A percentile compares a stretch with the other conserved stretches of the same genome.
phyloP scores from a whole-genome alignment of 1,139 yeast genomes.

The Kodamaea sp. region DNA sequence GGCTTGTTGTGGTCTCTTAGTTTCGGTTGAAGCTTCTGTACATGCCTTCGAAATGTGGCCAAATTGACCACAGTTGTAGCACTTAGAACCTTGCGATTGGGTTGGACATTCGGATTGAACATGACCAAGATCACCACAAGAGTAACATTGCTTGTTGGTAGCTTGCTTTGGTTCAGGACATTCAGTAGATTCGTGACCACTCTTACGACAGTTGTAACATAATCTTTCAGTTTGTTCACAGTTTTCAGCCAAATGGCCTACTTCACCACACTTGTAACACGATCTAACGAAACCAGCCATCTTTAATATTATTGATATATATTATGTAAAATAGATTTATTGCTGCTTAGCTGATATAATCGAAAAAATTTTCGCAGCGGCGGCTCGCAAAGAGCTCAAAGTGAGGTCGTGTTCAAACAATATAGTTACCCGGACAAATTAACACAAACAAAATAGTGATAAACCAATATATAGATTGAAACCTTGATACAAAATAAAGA shows the following conservation, averaged over 20 bases:
- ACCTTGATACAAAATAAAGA: neutral
- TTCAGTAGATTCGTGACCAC: conserved; percentile 86
- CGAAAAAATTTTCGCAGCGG: neutral
- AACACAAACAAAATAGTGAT: neutral
- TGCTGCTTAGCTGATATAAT: neutral
- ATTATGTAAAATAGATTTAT: neutral
- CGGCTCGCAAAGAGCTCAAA: no score
- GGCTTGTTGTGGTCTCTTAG: conserved; percentile 13
- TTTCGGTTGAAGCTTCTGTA: conserved; percentile 27
- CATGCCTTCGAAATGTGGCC: conserved; percentile 85
- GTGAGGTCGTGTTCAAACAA: conserved; percentile 1
- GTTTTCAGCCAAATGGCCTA: conserved; percentile 87
- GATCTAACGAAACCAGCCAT: conserved; percentile 78
- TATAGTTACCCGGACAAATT: conserved; percentile 12
- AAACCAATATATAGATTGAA: neutral
- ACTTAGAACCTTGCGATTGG: conserved; percentile 47
- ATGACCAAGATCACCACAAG: conserved; percentile 74
- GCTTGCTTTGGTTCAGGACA: conserved; percentile 86
- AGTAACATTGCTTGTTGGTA: conserved; percentile 83
- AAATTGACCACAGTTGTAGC: conserved; percentile 61
- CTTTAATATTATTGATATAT: neutral
- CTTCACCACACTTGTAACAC: conserved; percentile 89
- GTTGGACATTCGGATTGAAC: conserved; percentile 65
- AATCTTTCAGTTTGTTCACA: conserved; percentile 80
- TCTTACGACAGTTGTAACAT: conserved; percentile 89